phyloP scores from a whole-genome alignment of 2,329 filamentous ascomycete species.

The Lachnum nothofagi region DNA sequence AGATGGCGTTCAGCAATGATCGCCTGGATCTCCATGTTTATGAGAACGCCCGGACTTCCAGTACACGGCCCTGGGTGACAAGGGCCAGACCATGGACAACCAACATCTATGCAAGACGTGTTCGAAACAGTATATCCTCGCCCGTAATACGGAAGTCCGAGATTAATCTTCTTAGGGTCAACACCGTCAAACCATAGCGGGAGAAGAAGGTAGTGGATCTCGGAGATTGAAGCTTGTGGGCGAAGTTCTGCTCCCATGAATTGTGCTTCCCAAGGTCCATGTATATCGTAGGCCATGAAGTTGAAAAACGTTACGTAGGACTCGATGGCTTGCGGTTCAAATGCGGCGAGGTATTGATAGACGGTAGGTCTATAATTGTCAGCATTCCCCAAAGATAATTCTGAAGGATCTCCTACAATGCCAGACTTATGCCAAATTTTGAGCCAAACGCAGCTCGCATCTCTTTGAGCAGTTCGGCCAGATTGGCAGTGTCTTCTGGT shows the following conservation, averaged over 20 bases:
- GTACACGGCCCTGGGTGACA: constrained; percentile 30
- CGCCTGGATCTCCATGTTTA: constrained; percentile 31
- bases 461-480: constrained; percentile 29
- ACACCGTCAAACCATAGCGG: constrained; percentile 41
- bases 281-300: constrained; percentile 37
- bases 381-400: not conserved
- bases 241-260: constrained; percentile 32
- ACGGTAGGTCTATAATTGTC: constrained; percentile 25
- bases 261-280: constrained; percentile 39
- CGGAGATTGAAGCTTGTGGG: constrained; percentile 39
- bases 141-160: constrained; percentile 46
- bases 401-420: constrained; percentile 29
- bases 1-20: constrained; percentile 24
- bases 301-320: constrained; percentile 32
- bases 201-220: constrained; percentile 36
- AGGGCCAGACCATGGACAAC: constrained; percentile 24
- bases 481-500: constrained; percentile 36
- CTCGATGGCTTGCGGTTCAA: constrained; percentile 27
- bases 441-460: constrained; percentile 32
- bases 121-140: constrained; percentile 38
- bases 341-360: constrained; percentile 32
- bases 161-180: constrained; percentile 39
- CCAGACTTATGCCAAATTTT: constrained; percentile 39
- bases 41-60: constrained; percentile 30
- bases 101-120: constrained; percentile 20